Evolutionary conservation across 2,329 filamentous ascomycete species (phyloP).

Genomic region (Domatiomyces catenatus): DNA sequence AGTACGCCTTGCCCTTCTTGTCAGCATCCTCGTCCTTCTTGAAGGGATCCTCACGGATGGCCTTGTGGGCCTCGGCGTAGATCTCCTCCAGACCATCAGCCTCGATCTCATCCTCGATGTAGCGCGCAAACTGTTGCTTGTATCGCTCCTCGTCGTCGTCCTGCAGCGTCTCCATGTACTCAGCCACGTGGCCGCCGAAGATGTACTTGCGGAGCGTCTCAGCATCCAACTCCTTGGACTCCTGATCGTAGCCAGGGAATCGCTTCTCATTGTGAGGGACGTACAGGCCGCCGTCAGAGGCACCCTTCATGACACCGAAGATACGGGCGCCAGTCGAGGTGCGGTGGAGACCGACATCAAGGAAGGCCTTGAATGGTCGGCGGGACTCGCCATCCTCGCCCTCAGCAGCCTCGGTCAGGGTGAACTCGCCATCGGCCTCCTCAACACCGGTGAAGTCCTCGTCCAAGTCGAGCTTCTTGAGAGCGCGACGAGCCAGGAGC

Average conservation of each 20-base stretch:
- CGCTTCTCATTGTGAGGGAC: slow-evolving; percentile 98
- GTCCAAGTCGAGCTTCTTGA: slow-evolving; percentile 93
- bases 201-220: slow-evolving; percentile 99
- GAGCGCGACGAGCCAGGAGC: slow-evolving; percentile 85
- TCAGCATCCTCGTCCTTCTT: slow-evolving; percentile 66
- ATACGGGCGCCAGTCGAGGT: slow-evolving; percentile 97
- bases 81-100: slow-evolving; percentile 94
- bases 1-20: slow-evolving; percentile 96
- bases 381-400: slow-evolving; percentile 71
- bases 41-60: slow-evolving; percentile 94
- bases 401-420: slow-evolving; percentile 85
- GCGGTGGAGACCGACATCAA: slow-evolving; percentile 92
- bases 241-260: slow-evolving; percentile 96
- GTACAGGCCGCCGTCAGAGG: slow-evolving; percentile 92
- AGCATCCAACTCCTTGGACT: slow-evolving; percentile 93
- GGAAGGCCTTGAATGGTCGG: slow-evolving; percentile 98
- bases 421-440: slow-evolving; percentile 93
- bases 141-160: slow-evolving; percentile 99
- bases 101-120: slow-evolving; percentile 93
- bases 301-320: slow-evolving; percentile 99
- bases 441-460: slow-evolving; percentile 89
- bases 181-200: slow-evolving; percentile 91
- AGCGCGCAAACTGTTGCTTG: slow-evolving; percentile 95
- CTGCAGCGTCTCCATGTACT: slow-evolving; percentile 99
- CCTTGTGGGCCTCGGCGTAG: slow-evolving; percentile 85